phyloP scores from a whole-genome alignment of 352 stramenopile genomes.

The Pythium volutum region DNA sequence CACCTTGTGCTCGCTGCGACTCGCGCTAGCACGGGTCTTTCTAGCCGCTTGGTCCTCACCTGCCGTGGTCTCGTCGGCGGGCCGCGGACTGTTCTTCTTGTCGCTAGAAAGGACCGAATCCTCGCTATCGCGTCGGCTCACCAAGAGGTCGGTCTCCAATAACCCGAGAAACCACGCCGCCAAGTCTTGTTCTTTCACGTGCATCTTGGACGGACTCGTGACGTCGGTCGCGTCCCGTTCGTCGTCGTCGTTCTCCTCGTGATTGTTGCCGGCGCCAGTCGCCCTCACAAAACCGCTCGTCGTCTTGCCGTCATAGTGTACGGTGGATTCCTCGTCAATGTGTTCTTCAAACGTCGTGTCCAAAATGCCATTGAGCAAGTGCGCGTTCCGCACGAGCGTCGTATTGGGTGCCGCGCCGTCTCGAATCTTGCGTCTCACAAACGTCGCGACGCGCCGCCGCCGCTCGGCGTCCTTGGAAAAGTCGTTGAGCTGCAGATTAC shows the following conservation, averaged over 20 bases:
- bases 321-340: conserved; percentile 24
- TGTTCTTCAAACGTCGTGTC: conserved; percentile 70
- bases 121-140: conserved; percentile 28
- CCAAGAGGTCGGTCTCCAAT: conserved; percentile 55
- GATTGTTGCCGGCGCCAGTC: not conserved
- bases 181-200: conserved; percentile 65
- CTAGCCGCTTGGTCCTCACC: not conserved
- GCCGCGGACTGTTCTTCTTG: not conserved
- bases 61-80: not conserved
- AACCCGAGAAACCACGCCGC: conserved; percentile 66
- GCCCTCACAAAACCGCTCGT: not conserved
- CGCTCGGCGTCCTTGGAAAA: conserved; percentile 36
- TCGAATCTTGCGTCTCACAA: conserved; percentile 60
- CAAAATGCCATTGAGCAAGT: conserved; percentile 60
- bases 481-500: conserved; percentile 20
- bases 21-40: not conserved
- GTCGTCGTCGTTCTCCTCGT: conserved; percentile 9
- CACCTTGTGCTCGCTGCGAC: conserved; percentile 15
- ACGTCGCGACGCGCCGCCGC: conserved; percentile 49
- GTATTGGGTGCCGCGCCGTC: conserved; percentile 67
- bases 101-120: conserved; percentile 4
- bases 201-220: conserved; percentile 24
- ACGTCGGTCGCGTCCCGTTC: conserved; percentile 6
- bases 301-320: not conserved
- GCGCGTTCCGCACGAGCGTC: conserved; percentile 53